These are phyloP conservation scores for Zalaria obscura DNA, from an alignment of 2,329 filamentous ascomycete species.

Conservation along the genomic window DNA sequence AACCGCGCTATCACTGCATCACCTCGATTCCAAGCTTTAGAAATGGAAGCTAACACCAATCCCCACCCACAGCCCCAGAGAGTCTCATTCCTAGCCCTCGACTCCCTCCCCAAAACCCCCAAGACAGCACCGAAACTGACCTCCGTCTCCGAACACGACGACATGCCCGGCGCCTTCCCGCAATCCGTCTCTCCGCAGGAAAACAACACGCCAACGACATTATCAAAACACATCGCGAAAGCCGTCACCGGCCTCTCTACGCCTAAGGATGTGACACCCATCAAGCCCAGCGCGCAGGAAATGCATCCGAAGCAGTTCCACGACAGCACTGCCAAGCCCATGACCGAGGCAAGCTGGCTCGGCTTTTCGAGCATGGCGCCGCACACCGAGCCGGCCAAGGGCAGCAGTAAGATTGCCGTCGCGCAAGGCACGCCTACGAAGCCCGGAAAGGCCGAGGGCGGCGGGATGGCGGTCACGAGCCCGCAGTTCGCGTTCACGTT, in stretches of 20 bases:
- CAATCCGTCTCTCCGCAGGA: conserved; percentile 9
- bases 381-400: conserved; percentile 32
- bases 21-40: not conserved
- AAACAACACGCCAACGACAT: conserved; percentile 10
- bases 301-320: conserved; percentile 87
- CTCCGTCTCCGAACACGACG: conserved; percentile 33
- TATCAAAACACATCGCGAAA: conserved; percentile 4
- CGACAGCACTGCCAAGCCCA: conserved; percentile 56
- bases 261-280: conserved; percentile 48
- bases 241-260: conserved; percentile 26
- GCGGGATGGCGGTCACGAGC: conserved; percentile 12
- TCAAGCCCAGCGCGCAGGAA: conserved; percentile 60
- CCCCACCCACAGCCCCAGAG: conserved; percentile 6
- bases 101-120: conserved; percentile 15
- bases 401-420: conserved; percentile 24
- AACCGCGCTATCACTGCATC: not conserved
- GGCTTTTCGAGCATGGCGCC: conserved; percentile 67
- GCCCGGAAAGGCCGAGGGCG: conserved; percentile 14
- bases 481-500: conserved; percentile 55
- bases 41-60: not conserved
- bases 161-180: conserved; percentile 22
- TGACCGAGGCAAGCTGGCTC: conserved; percentile 66
- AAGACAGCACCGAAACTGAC: conserved; percentile 24
- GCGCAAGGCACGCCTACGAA: conserved; percentile 53
- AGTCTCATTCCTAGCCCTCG: conserved; percentile 19